Evolutionary conservation across 23 red algal species (phyloP).

Genomic region (Gracilaria domingensis): DNA sequence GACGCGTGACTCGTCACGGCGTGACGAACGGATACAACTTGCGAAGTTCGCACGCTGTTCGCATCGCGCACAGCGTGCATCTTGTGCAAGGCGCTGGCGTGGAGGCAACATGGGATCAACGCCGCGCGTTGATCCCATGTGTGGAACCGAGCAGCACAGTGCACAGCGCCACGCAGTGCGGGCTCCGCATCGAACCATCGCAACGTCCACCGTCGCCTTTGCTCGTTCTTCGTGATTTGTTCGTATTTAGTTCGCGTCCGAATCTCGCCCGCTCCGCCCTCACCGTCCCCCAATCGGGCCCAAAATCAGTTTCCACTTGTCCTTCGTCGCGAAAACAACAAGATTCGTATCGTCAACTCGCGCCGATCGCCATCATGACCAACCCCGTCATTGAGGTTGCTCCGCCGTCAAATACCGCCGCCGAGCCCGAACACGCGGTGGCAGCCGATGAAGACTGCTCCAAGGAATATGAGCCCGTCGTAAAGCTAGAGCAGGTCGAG

Average conservation of each 20-base stretch:
- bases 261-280: neutral
- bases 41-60: too few species aligned
- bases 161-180: neutral
- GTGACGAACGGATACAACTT: too few species aligned
- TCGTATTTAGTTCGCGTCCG: neutral
- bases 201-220: neutral
- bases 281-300: neutral
- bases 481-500: slow-evolving; percentile 57
- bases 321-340: neutral
- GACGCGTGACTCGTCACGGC: neutral
- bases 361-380: slow-evolving; percentile 36
- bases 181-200: neutral
- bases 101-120: slow-evolving; percentile 5
- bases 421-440: slow-evolving; percentile 16
- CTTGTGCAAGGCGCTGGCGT: too few species aligned
- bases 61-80: too few species aligned
- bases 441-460: slow-evolving; percentile 68
- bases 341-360: neutral
- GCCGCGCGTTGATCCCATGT: neutral
- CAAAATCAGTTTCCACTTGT: neutral
- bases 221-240: neutral
- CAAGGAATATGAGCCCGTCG: slow-evolving; percentile 66
- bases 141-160: neutral
- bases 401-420: slow-evolving; percentile 11
- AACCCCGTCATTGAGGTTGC: slow-evolving; percentile 40